A percentile compares a stretch with the other conserved stretches of the same genome.
Conservation (phyloP, 2,329 filamentous ascomycete genomes). For the Lecanicillium sp. region DNA sequence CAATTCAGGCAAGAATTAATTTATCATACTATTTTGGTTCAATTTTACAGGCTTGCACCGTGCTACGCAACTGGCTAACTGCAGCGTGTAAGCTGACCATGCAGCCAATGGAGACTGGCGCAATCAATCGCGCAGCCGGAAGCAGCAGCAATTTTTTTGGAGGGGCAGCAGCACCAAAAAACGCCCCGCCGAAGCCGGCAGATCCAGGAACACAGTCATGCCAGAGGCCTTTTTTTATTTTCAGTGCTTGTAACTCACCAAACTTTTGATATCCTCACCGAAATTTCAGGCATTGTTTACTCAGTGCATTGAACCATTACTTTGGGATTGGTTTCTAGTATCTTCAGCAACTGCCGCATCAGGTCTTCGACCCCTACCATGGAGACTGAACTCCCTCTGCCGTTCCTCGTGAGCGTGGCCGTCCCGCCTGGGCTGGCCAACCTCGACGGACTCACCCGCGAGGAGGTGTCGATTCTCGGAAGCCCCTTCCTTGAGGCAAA, state of each 20-base stretch:
- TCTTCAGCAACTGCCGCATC: too few species aligned
- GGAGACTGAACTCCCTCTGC: slow-evolving; percentile 58
- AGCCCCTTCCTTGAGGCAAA: slow-evolving; percentile 50
- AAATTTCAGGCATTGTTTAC: too few species aligned
- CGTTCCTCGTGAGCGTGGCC: slow-evolving; percentile 53
- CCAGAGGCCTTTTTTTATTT: slow-evolving; percentile 1
- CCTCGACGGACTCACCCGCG: slow-evolving; percentile 44
- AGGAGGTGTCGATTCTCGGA: slow-evolving; percentile 52
- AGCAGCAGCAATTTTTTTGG: slow-evolving; percentile 7
- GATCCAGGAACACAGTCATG: slow-evolving; percentile 15
- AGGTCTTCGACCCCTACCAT: too few species aligned
- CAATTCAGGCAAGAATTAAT: too few species aligned
- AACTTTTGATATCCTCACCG: background rate
- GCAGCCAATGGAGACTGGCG: slow-evolving; percentile 10
- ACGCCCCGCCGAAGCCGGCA: slow-evolving; percentile 9
- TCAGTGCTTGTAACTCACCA: slow-evolving; percentile 5
- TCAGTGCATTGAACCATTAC: too few species aligned
- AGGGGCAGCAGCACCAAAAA: slow-evolving; percentile 15
- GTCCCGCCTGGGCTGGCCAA: slow-evolving; percentile 40
- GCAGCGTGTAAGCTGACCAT: too few species aligned
- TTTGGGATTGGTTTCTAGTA: too few species aligned
- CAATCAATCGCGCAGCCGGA: background rate
- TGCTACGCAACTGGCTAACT: too few species aligned
- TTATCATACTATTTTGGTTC: too few species aligned
- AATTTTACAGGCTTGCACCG: too few species aligned